Conservation (phyloP, 345 rosid species). For the Pseudoturritis turrita region DNA sequence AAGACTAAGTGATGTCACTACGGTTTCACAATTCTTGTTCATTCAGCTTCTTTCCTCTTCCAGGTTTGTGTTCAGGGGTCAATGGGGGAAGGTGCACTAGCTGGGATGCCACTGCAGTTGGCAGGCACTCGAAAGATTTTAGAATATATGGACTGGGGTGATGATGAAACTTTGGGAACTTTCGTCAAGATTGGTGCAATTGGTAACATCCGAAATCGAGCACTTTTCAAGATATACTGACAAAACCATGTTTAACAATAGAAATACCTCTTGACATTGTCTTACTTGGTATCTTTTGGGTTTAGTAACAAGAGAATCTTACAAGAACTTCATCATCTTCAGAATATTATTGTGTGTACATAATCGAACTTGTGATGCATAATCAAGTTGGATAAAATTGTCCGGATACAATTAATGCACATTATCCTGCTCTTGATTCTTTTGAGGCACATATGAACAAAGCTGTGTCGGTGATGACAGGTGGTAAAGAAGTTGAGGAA, state of each 20-base stretch:
- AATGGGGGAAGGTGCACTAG: constrained; percentile 93
- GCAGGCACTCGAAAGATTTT: constrained; percentile 86
- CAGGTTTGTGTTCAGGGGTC: constrained; percentile 99
- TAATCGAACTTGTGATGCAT: neutral
- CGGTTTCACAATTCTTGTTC: neutral
- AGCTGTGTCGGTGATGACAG: constrained; percentile 28
- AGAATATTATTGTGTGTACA: neutral
- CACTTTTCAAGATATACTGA: neutral
- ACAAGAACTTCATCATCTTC: neutral
- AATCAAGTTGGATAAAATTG: neutral
- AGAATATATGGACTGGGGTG: constrained; percentile 99
- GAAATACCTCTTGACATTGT: neutral
- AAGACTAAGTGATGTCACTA: neutral
- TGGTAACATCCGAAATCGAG: constrained; percentile 41
- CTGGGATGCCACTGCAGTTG: constrained; percentile 96
- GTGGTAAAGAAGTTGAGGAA: constrained; percentile 78
- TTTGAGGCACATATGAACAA: constrained; percentile 5
- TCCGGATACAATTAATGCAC: neutral
- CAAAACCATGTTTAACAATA: neutral
- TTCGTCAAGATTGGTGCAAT: constrained; percentile 80
- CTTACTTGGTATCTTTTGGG: neutral
- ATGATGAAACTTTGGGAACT: constrained; percentile 71
- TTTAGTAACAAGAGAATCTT: neutral
- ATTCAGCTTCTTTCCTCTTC: constrained; percentile 6
- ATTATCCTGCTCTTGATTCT: neutral